These are phyloP conservation scores for Leucocoprinus leucothites DNA, from an alignment of 768 basidiomycete species.

Conservation along the genomic window DNA sequence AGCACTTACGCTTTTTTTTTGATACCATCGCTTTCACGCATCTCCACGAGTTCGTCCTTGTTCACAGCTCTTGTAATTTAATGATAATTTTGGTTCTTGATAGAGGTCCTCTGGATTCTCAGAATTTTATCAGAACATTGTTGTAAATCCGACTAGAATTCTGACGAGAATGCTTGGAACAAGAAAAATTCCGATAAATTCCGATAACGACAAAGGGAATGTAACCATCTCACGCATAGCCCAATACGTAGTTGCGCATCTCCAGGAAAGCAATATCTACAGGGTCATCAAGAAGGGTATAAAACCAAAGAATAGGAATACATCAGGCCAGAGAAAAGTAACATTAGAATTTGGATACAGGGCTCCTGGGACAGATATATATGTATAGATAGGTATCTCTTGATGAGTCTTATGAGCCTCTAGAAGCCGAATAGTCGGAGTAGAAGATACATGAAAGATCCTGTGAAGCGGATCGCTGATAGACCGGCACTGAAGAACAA, in stretches of 20 bases:
- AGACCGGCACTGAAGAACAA: constrained; percentile 60
- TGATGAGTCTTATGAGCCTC: neutral
- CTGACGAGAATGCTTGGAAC: no score
- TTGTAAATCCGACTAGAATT: no score
- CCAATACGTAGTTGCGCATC: no score
- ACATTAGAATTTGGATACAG: neutral
- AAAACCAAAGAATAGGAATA: constrained; percentile 2
- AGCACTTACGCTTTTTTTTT: neutral
- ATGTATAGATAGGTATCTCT: neutral
- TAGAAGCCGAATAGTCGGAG: constrained; percentile 68
- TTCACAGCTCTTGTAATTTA: constrained; percentile 3
- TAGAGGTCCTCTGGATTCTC: no score
- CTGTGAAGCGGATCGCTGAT: constrained; percentile 76
- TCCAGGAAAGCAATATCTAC: constrained; percentile 10
- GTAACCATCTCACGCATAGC: no score
- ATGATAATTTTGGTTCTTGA: constrained; percentile 1
- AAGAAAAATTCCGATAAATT: no score
- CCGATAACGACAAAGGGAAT: no score
- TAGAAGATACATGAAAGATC: constrained; percentile 75
- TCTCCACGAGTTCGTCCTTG: constrained; percentile 1
- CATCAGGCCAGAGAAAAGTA: neutral
- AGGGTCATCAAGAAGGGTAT: neutral
- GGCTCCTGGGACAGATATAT: no score
- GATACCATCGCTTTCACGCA: neutral
- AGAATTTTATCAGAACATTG: no score